These are phyloP conservation scores for Stylosanthes scabra DNA, from an alignment of 331 rosid species.

Conservation along the genomic window DNA sequence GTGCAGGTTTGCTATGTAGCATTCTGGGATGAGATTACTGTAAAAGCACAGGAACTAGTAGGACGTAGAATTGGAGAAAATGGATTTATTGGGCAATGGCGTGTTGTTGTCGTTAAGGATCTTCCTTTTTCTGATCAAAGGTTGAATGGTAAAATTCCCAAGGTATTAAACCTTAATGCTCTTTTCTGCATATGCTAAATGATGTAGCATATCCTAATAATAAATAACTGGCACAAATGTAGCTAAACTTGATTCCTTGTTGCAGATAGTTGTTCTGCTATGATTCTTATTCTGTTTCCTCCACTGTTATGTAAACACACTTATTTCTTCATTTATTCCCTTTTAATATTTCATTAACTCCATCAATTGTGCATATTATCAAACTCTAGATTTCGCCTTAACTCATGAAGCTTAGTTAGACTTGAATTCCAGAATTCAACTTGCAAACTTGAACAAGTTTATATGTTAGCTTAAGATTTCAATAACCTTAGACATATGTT, in stretches of 20 bases:
- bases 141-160: conserved; percentile 97
- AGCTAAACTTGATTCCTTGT: conserved; percentile 16
- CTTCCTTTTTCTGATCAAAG: conserved; percentile 96
- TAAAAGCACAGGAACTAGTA: conserved; percentile 67
- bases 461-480: too few species aligned
- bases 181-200: neutral
- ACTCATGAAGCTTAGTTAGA: too few species aligned
- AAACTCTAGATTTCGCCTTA: too few species aligned
- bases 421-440: too few species aligned
- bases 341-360: neutral
- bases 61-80: conserved; percentile 65
- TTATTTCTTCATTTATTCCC: conserved; percentile 14
- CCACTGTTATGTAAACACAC: conserved; percentile 1
- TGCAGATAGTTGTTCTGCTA: neutral
- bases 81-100: conserved; percentile 94
- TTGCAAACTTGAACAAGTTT: too few species aligned
- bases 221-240: conserved; percentile 12
- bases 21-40: conserved; percentile 96
- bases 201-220: conserved; percentile 18
- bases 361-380: conserved; percentile 1
- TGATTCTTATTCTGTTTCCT: conserved; percentile 5
- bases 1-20: conserved; percentile 96
- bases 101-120: conserved; percentile 77
- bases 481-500: neutral
- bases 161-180: conserved; percentile 57